phyloP scores from a whole-genome alignment of 768 basidiomycete species.

The Flagelloscypha sp. region DNA sequence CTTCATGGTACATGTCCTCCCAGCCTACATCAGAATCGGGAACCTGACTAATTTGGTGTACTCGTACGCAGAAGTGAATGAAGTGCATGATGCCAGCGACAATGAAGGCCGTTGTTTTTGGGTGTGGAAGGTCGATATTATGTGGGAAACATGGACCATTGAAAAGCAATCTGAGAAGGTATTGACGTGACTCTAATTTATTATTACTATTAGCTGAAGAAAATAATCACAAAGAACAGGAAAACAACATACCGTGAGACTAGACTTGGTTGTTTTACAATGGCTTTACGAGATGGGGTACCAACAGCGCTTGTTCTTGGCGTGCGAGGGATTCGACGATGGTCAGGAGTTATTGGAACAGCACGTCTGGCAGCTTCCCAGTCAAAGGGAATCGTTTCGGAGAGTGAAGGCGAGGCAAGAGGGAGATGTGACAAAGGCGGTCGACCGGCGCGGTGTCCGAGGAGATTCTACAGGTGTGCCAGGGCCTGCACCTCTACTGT shows the following conservation, averaged over 20 bases:
- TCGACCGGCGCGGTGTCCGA: slow-evolving; percentile 39
- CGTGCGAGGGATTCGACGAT: slow-evolving; percentile 65
- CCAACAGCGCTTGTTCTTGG: slow-evolving; percentile 33
- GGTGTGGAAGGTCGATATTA: slow-evolving; percentile 65
- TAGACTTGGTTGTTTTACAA: slow-evolving; percentile 57
- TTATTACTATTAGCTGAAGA: too few relatives aligned
- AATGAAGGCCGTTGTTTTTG: slow-evolving; percentile 57
- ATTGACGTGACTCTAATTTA: slow-evolving; percentile 57
- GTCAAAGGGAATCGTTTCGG: slow-evolving; percentile 73
- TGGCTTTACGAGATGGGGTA: slow-evolving; percentile 38
- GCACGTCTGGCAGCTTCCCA: slow-evolving; percentile 76
- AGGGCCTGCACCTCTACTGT: too few relatives aligned
- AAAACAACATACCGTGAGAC: slow-evolving; percentile 44
- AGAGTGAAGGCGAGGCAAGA: slow-evolving; percentile 61
- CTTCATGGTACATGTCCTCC: slow-evolving; percentile 72
- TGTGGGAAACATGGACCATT: slow-evolving; percentile 78
- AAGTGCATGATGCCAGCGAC: slow-evolving; percentile 60
- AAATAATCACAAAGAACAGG: not conserved
- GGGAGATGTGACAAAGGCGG: slow-evolving; percentile 53
- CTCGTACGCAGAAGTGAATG: slow-evolving; percentile 56
- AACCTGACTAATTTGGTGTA: slow-evolving; percentile 46
- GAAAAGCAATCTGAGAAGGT: slow-evolving; percentile 67
- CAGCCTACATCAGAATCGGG: slow-evolving; percentile 66
- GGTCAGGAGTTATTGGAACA: too few relatives aligned
- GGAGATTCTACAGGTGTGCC: too few relatives aligned